Base-by-base conservation (phyloP, 2,329 filamentous ascomycete species). In the Verticillium dahliae region DNA sequence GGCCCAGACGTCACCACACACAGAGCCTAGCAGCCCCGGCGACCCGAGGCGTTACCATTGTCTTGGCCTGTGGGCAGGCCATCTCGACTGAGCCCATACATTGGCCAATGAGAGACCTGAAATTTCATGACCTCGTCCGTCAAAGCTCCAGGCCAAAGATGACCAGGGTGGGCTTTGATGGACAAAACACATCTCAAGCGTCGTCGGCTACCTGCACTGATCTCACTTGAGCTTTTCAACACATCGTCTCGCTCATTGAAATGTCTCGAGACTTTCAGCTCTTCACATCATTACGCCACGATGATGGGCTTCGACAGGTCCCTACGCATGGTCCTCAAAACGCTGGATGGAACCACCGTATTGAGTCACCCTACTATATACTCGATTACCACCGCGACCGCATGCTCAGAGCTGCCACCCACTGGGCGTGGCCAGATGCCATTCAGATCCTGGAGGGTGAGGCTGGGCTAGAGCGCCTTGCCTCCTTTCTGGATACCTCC, bases 301-400 rank as follows among this genome's bases (percentile, higher is more conserved):
- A 94, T 66, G 80, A 83, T 15, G 70, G 71, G 1, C 81, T 94
- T 41, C 69, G 77, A 7, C 65, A 74, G 7, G 73, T 80, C 39
- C 74, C 77, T 10, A 73, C 74, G 60, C 67, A 69, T 38, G 72
- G 71, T 1, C 70, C 78, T 37, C 63, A 68, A 37, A 69, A 80
- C 63, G 73, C 78, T 50, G 83, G 79, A 18, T 88, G 80, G 76
- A 87, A 86, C 68, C 79, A 77, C 67, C 65, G 69, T 33, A 74
- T 78, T 33, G 70, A 76, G 6, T 90, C 86, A 9, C 84, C 88
- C 0, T 87, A 91, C 67, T 96, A 96, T 73, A 91, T 96, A 81
- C 82, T 95, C 15, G 80, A 86, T 62, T 88, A 88, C 67, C 92
- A 97, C 72, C 85, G 86, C 56, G 89, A 93, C 71, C 88, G 92